Conservation (phyloP, 2,329 filamentous ascomycete genomes). For the Zopfia rhizophila region DNA sequence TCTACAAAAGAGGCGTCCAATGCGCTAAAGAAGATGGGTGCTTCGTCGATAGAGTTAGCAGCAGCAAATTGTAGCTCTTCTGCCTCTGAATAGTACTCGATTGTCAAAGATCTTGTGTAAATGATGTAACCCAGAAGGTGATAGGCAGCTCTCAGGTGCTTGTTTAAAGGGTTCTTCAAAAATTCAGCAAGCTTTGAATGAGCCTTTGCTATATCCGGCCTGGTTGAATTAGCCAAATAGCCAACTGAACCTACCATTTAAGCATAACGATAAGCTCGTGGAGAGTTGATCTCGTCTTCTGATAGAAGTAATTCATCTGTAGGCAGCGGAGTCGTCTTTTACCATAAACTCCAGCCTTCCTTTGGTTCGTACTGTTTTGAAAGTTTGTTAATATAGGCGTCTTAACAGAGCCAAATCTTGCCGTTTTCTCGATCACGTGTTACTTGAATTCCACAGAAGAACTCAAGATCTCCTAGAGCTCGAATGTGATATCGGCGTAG, state of each 20-base stretch:
- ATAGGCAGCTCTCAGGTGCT: constrained; percentile 12
- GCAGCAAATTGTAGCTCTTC: no score
- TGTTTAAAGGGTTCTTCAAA: constrained; percentile 25
- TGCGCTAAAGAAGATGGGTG: constrained; percentile 18
- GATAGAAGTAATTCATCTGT: no score
- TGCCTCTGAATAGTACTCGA: constrained; percentile 3
- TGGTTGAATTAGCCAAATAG: constrained; percentile 19
- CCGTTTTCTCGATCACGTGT: constrained; percentile 3
- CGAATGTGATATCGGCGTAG: not conserved
- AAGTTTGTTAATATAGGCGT: constrained; percentile 18
- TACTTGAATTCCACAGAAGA: constrained; percentile 9
- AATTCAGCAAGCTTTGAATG: constrained; percentile 17
- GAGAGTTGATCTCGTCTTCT: no score
- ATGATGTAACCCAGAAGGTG: constrained; percentile 7
- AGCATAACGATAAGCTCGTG: no score
- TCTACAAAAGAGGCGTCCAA: constrained; percentile 27
- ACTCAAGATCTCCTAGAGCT: not conserved
- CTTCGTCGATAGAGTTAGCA: not conserved
- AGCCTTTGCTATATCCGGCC: constrained; percentile 23
- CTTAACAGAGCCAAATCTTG: constrained; percentile 16
- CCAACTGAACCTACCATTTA: constrained; percentile 26
- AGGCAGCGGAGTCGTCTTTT: no score
- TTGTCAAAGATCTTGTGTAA: constrained; percentile 5
- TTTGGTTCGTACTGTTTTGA: constrained; percentile 7
- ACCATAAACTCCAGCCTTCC: no score